A percentile compares a stretch with the other conserved stretches of the same genome.
Conservation (phyloP, 2,329 filamentous ascomycete genomes). For the Nemania bipapillata region DNA sequence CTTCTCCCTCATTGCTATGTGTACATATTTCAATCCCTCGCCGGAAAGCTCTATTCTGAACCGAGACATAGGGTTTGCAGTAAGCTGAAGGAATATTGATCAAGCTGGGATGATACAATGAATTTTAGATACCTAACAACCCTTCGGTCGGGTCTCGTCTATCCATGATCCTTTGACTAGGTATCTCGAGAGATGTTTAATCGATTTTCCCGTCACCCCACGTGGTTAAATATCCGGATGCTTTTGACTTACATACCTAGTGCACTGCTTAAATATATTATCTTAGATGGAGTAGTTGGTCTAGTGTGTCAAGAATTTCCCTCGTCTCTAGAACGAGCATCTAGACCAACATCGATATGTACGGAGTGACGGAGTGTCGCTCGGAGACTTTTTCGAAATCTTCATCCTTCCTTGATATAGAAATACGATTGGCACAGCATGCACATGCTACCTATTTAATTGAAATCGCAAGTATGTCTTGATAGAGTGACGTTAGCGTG, state of each 20-base stretch:
- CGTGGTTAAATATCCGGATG: conserved; percentile 15
- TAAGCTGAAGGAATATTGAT: neutral
- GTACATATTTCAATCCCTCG: neutral
- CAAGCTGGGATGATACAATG: neutral
- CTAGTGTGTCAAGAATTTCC: neutral
- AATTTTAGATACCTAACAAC: neutral
- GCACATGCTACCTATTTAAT: neutral
- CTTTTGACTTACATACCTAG: conserved; percentile 2
- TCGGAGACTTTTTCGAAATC: neutral
- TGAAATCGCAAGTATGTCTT: neutral
- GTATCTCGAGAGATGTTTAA: conserved; percentile 15
- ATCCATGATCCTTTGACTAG: neutral
- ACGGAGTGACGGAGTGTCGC: neutral
- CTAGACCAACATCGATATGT: neutral
- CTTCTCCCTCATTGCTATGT: neutral
- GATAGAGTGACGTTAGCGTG: conserved; percentile 4
- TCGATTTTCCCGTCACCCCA: conserved; percentile 3
- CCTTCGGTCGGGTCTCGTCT: neutral
- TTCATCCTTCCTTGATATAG: neutral
- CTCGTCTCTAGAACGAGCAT: neutral
- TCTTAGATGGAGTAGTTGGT: conserved; percentile 2
- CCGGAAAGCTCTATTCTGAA: neutral
- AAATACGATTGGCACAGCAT: neutral
- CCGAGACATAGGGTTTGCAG: neutral
- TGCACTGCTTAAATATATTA: neutral